phyloP scores from a whole-genome alignment of 441 rosid genomes.

The Brassica balearica region DNA sequence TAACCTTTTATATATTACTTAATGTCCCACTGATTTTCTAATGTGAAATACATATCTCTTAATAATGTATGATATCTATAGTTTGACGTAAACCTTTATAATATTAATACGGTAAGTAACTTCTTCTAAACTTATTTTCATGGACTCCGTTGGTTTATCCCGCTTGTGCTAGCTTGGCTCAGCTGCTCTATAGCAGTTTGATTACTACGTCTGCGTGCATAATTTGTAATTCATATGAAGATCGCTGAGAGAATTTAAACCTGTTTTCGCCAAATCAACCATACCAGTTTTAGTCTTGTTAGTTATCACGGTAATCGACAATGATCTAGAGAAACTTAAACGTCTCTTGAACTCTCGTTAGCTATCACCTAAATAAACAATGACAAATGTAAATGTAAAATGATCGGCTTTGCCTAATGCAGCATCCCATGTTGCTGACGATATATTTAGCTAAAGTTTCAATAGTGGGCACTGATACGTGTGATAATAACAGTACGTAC shows the following conservation, averaged over 20 bases:
- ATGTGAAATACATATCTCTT: too few relatives aligned
- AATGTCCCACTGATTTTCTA: too few relatives aligned
- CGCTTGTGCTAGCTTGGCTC: neutral
- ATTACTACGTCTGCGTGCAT: neutral
- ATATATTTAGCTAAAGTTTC: conserved; percentile 10
- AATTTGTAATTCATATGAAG: neutral
- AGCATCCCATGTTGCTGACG: neutral
- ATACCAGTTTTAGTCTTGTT: neutral
- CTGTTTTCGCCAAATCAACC: neutral
- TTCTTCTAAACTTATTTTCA: neutral
- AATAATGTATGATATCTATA: neutral
- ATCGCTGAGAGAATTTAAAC: neutral
- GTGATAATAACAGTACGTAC: conserved; percentile 31
- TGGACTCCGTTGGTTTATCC: neutral
- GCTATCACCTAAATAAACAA: neutral
- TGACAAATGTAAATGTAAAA: neutral
- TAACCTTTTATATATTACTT: too few relatives aligned
- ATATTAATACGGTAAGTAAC: neutral
- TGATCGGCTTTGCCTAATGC: neutral
- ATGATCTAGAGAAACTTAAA: neutral
- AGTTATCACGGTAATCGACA: conserved; percentile 1
- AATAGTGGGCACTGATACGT: conserved; percentile 37
- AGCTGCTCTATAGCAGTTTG: neutral
- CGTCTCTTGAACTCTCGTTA: neutral
- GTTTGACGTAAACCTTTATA: conserved; percentile 1